Base-by-base conservation (phyloP, 352 stramenopile species). In the Phytophthora multivora region DNA sequence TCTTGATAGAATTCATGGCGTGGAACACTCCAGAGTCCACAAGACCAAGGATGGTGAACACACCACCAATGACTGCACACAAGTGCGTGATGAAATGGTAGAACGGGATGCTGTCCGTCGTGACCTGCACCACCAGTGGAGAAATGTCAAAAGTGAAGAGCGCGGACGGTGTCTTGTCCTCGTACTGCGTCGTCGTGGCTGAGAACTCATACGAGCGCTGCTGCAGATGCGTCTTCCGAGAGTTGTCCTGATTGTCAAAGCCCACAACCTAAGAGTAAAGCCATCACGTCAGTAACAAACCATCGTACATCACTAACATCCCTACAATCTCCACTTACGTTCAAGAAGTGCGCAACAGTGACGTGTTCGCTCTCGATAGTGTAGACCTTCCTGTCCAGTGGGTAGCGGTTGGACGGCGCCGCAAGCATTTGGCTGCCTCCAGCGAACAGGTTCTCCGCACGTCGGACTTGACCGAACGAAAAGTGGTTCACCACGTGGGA, bases 21-120 rank as follows among this genome's bases (percentile, higher is more conserved):
- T 91, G 75, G 72, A 93, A 95, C 18, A 93, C 72, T 15, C 83
- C 84, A 5, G 83, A 88, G 69, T 94, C 83, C 40, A 94, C 67
- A 40, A 96, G 78, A n/a, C 84, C 79, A 50, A 96, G 83, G 63
- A 96, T 79, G 11, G 87, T 96, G 56, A 90, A 93, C 1, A 92
- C 84, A 42, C 87, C 87, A 16, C 87, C 87, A 38, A 96, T 81
- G 41, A 96, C 86, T 38, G 87, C 87, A 31, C 86, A 96, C 16
- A 91, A 60, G 42, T 84, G 86, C 25, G 87, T 96, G 59, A 96
- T 57, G 46, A 96, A 96, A 55, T 86, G 84, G 65, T 93, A 96
- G 53, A 94, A 87, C 53, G 87, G 87, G 48, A 91, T 70, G 45
- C 70, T 74, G 58, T 90, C 75, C n/a, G 75, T 74, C 9, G 78